phyloP scores from a whole-genome alignment of 2,329 filamentous ascomycete species.

The Lachnellula arida region DNA sequence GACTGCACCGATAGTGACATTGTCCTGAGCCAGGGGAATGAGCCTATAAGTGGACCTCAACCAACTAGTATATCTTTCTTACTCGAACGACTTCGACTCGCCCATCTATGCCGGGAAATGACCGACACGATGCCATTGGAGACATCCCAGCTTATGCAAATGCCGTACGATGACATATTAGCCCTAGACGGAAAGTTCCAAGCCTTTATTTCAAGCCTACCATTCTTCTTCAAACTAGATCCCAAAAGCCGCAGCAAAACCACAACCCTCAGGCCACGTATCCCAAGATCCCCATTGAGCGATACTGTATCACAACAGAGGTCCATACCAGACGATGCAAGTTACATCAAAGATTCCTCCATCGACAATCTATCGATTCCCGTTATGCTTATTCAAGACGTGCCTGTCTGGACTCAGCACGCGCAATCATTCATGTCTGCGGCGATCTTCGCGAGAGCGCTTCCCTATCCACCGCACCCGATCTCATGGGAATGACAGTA shows the following conservation, averaged over 20 bases:
- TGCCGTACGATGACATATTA: constrained; percentile 28
- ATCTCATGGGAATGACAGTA: constrained; percentile 27
- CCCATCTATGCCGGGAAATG: constrained; percentile 34
- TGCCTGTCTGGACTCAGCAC: constrained; percentile 31
- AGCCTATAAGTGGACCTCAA: constrained; percentile 19
- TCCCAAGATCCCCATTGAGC: constrained; percentile 28
- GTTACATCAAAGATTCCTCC: constrained; percentile 34
- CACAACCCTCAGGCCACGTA: constrained; percentile 8
- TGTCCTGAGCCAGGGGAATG: constrained; percentile 23
- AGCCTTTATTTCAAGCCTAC: constrained; percentile 28
- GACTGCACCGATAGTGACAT: constrained; percentile 34
- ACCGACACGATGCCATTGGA: constrained; percentile 31
- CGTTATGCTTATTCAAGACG: constrained; percentile 30
- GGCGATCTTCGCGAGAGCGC: constrained; percentile 25
- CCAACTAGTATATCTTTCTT: constrained; percentile 37
- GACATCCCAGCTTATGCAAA: constrained; percentile 6
- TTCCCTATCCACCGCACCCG: constrained; percentile 18
- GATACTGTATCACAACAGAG: constrained; percentile 33
- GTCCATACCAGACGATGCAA: constrained; percentile 33
- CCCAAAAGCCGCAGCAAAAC: constrained; percentile 14
- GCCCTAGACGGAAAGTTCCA: constrained; percentile 33
- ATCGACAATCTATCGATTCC: constrained; percentile 22
- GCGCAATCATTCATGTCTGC: constrained; percentile 11
- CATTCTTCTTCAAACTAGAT: constrained; percentile 32
- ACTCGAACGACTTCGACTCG: constrained; percentile 33